Evolutionary conservation across 2,329 filamentous ascomycete species (phyloP), one percentile per base, ranked within the genome.

Genomic region (Torrubiellomyces zombiae): DNA sequence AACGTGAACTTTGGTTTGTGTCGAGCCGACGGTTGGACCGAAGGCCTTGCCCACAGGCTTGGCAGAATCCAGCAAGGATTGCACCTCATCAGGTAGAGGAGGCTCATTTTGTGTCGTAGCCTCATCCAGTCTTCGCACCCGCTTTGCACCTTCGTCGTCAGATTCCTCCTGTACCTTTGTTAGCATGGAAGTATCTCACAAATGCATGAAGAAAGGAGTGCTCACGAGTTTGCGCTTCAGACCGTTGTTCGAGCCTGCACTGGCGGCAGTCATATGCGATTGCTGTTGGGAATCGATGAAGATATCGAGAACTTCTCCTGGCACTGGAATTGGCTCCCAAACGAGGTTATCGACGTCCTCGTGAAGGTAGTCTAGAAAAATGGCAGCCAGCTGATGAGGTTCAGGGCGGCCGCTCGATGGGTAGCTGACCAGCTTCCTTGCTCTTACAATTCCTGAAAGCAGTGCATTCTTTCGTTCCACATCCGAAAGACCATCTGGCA

Each of bases 211-310:
- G 6, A 10, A 16, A 19, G 8, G 14, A 13, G 2, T 6, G 39
- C 58, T 52, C 45, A 64, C 61, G 28, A 54, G 43, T 32, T 57
- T 58, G 17, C 62, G 59, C 36, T 70, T 69, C 10, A 54, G 51
- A 11, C 39, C 46, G 15, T 33, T 42, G 11, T 38, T 40, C 19
- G 25, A 23, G n/a, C 44, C 35, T 5, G 26, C 16, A 5, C 29
- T 29, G 15, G 31, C 26, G 13, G 26, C 20, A 7, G 36, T 33
- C 14, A 37, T 33, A 23, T 55, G 53, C 2, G 47, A 44, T 8
- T 33, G 38, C 14, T 42, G 33, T 28, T 56, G 55, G 0, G 56
- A 54, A 28, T 40, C 45, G 18, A 46, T 37, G 38, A 49, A 69
- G 16, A 55, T 43, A 21, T 67, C 58, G 13, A 69, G 52, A 3